These are phyloP conservation scores for Euryodendron excelsum DNA, from an alignment of 148 eudicot species.

Conservation along the genomic window DNA sequence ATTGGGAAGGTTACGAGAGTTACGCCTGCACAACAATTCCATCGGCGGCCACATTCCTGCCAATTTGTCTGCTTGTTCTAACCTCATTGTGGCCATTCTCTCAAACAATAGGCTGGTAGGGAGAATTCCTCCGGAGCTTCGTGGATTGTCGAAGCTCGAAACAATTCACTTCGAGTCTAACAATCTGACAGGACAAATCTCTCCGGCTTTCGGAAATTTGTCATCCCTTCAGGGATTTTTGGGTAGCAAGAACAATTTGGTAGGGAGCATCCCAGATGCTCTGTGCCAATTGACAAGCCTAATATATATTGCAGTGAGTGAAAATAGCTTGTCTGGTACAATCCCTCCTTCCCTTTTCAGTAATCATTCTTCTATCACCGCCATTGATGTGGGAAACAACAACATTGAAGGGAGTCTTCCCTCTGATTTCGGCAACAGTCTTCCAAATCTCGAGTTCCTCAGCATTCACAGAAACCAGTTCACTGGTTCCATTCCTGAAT, in stretches of 20 bases:
- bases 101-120: neutral
- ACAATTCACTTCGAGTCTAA: neutral
- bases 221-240: neutral
- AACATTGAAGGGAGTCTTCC: slow-evolving; percentile 23
- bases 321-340: slow-evolving; percentile 18
- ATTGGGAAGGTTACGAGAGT: neutral
- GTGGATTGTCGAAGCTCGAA: slow-evolving; percentile 5
- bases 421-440: slow-evolving; percentile 1
- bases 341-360: slow-evolving; percentile 15
- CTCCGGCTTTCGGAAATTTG: slow-evolving; percentile 14
- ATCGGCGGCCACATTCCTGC: slow-evolving; percentile 13
- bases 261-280: slow-evolving; percentile 6
- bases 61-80: slow-evolving; percentile 6
- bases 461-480: slow-evolving; percentile 15
- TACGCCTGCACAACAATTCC: slow-evolving; percentile 14
- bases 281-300: slow-evolving; percentile 2
- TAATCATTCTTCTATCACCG: slow-evolving; percentile 8
- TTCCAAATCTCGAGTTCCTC: slow-evolving; percentile 22
- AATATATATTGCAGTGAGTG: neutral
- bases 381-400: slow-evolving; percentile 12
- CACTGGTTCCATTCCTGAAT: slow-evolving; percentile 21
- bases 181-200: slow-evolving; percentile 9
- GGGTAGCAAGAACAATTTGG: slow-evolving; percentile 9
- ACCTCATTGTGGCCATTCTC: neutral
- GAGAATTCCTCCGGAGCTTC: slow-evolving; percentile 16